Evolutionary conservation across 202 grass and related monocot species (phyloP).

Genomic region (Setaria italica): DNA sequence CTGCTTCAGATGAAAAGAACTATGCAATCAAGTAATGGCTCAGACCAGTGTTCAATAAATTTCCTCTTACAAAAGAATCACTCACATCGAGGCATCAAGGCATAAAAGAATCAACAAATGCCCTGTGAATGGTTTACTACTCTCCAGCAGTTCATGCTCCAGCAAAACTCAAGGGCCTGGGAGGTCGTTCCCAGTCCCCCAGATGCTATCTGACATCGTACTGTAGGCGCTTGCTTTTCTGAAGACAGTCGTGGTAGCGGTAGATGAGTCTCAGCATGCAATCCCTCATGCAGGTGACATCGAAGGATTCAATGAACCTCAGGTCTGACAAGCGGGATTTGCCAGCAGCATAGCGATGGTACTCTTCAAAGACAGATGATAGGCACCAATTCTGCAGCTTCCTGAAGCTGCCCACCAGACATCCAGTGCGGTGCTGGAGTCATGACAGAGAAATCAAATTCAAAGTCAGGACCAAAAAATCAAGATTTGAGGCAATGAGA

Average conservation of each 20-base stretch:
- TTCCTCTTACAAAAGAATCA: background rate
- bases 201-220: slow-evolving; percentile 28
- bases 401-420: slow-evolving; percentile 69
- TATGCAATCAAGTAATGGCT: background rate
- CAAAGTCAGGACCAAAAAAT: background rate
- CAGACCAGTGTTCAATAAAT: background rate
- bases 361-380: slow-evolving; percentile 70
- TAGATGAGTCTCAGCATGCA: slow-evolving; percentile 64
- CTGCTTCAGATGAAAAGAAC: background rate
- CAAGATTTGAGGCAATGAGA: background rate
- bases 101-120: slow-evolving; percentile 35
- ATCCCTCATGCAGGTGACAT: slow-evolving; percentile 57
- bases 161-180: background rate
- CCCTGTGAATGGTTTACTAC: slow-evolving; percentile 16
- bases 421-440: slow-evolving; percentile 70
- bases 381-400: slow-evolving; percentile 68
- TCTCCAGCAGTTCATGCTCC: background rate
- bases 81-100: slow-evolving; percentile 20
- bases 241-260: slow-evolving; percentile 53
- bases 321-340: slow-evolving; percentile 62
- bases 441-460: slow-evolving; percentile 10
- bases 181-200: background rate
- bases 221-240: slow-evolving; percentile 52
- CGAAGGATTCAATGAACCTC: slow-evolving; percentile 67
- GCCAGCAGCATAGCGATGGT: slow-evolving; percentile 50